A percentile compares a stretch with the other conserved stretches of the same genome.
These are phyloP conservation scores for Biscogniauxia sp. DNA, from an alignment of 2,329 filamentous ascomycete genomes.

Conservation along the genomic window DNA sequence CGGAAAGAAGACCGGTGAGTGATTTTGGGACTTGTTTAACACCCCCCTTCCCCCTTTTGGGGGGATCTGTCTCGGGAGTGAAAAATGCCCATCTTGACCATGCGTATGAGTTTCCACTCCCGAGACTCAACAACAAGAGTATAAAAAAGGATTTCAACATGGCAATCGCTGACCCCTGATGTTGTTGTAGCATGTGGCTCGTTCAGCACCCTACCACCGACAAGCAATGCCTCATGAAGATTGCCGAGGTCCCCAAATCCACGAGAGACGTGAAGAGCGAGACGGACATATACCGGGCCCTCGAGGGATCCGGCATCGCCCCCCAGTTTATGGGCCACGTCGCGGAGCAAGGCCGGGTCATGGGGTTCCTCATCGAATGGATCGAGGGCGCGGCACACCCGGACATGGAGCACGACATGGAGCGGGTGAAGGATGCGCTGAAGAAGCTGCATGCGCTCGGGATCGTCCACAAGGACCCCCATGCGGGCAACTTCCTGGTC, in stretches of 20 bases:
- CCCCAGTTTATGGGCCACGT: conserved; percentile 7
- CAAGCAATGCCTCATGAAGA: conserved; percentile 2
- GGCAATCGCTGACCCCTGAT: too few relatives aligned
- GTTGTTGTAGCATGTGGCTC: too few relatives aligned
- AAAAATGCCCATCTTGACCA: too few relatives aligned
- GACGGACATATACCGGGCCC: conserved; percentile 1
- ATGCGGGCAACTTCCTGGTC: neutral
- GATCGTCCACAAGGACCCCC: neutral
- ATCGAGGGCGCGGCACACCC: neutral
- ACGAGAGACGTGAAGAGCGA: neutral
- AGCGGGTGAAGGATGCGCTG: neutral
- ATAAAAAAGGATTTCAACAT: too few relatives aligned
- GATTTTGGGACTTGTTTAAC: too few relatives aligned
- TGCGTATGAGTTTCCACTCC: too few relatives aligned
- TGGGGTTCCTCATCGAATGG: conserved; percentile 2
- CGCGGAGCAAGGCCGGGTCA: conserved; percentile 4
- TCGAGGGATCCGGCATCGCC: conserved; percentile 1
- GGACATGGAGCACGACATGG: neutral
- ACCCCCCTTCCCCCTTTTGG: too few relatives aligned
- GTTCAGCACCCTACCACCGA: neutral
- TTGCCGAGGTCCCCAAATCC: conserved; percentile 1
- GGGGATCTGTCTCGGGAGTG: too few relatives aligned
- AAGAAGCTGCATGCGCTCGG: neutral
- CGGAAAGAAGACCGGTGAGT: too few relatives aligned
- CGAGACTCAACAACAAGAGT: too few relatives aligned